A percentile compares a stretch with the other conserved stretches of the same genome.
These are phyloP conservation scores for Linum usitatissimum DNA, from an alignment of 345 rosid genomes.

Conservation along the genomic window DNA sequence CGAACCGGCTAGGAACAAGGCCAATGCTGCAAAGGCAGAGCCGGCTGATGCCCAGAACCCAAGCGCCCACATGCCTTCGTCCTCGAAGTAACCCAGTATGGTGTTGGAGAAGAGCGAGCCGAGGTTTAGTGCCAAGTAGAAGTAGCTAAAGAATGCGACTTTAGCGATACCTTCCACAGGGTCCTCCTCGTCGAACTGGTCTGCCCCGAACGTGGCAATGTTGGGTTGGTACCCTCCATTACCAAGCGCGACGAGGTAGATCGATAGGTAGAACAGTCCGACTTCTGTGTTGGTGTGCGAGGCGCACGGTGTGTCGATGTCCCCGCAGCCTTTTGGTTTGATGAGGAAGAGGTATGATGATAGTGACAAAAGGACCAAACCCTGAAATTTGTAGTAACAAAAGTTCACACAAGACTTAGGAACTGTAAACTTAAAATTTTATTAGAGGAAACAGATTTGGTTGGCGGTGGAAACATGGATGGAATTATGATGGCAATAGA, in stretches of 20 bases:
- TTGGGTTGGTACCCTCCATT: slow-evolving; percentile 25
- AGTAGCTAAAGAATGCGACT: slow-evolving; percentile 24
- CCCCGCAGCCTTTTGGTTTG: slow-evolving; percentile 17
- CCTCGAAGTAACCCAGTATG: slow-evolving; percentile 20
- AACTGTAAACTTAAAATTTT: no score
- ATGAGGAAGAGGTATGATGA: slow-evolving; percentile 14
- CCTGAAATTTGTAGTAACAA: slow-evolving; percentile 6
- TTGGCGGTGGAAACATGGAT: no score
- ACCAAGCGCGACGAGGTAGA: slow-evolving; percentile 22
- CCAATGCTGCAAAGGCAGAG: slow-evolving; percentile 16
- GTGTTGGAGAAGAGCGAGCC: slow-evolving; percentile 29
- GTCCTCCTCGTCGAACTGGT: slow-evolving; percentile 10
- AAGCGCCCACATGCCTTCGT: slow-evolving; percentile 20
- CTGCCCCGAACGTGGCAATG: slow-evolving; percentile 8
- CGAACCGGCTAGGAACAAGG: slow-evolving; percentile 16
- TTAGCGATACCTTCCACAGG: slow-evolving; percentile 9
- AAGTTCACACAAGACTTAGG: neutral
- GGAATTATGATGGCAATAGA: no score
- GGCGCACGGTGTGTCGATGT: slow-evolving; percentile 8
- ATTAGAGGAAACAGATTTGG: no score
- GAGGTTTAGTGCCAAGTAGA: slow-evolving; percentile 23
- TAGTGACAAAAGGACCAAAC: slow-evolving; percentile 15
- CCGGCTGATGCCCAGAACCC: slow-evolving; percentile 22
- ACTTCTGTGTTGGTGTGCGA: slow-evolving; percentile 7
- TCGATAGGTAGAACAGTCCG: slow-evolving; percentile 16